Conservation (phyloP, 2,329 filamentous ascomycete species). For the Penicillium sp. region DNA sequence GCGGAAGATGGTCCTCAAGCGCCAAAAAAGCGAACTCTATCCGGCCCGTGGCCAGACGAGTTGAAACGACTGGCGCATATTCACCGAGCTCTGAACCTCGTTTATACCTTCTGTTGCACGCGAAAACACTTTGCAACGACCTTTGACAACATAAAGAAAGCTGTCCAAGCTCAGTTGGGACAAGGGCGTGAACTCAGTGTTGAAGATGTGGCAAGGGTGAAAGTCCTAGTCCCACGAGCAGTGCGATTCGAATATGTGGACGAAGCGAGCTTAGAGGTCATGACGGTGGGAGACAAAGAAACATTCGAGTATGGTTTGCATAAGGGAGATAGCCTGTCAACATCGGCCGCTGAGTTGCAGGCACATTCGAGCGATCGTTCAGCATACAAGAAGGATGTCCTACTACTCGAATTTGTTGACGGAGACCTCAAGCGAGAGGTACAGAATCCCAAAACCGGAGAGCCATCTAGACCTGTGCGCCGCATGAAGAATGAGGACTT, state of each 20-base stretch:
- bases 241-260: slow-evolving; percentile 86
- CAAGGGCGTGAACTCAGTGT: slow-evolving; percentile 59
- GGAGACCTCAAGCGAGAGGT: slow-evolving; percentile 84
- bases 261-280: slow-evolving; percentile 76
- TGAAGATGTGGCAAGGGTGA: slow-evolving; percentile 79
- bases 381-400: slow-evolving; percentile 58
- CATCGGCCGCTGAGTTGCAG: slow-evolving; percentile 21
- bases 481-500: slow-evolving; percentile 74
- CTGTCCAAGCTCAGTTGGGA: slow-evolving; percentile 80
- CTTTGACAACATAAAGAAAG: slow-evolving; percentile 78
- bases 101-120: slow-evolving; percentile 92
- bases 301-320: slow-evolving; percentile 62
- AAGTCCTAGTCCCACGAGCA: slow-evolving; percentile 70
- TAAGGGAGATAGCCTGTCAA: slow-evolving; percentile 44
- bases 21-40: slow-evolving; percentile 25
- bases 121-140: slow-evolving; percentile 90
- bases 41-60: slow-evolving; percentile 68
- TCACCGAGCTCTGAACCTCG: slow-evolving; percentile 82
- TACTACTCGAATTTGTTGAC: slow-evolving; percentile 91
- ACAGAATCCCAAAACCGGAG: slow-evolving; percentile 67
- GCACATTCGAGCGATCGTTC: slow-evolving; percentile 37
- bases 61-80: slow-evolving; percentile 72
- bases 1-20: slow-evolving; percentile 7
- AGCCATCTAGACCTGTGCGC: slow-evolving; percentile 65
- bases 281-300: slow-evolving; percentile 58